phyloP scores from a whole-genome alignment of 1,139 yeast genomes.

The Lodderomyces parapsilosis region DNA sequence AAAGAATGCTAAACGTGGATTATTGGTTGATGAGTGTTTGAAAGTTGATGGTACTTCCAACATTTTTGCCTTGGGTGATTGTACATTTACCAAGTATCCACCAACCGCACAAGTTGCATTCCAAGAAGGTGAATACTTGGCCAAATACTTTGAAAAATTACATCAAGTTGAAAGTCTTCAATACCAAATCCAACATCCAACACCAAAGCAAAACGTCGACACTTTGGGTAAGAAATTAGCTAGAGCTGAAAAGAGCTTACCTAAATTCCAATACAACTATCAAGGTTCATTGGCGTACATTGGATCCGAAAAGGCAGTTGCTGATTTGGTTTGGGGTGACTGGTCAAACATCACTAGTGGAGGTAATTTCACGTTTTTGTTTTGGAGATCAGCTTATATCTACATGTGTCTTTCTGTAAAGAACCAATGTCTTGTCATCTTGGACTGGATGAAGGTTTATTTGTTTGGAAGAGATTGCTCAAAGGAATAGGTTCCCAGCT shows the following conservation, averaged over 20 bases:
- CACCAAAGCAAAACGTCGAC: constrained; percentile 34
- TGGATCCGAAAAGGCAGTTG: constrained; percentile 92
- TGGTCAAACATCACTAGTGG: constrained; percentile 80
- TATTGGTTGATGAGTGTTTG: constrained; percentile 78
- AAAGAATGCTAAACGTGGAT: constrained; percentile 85
- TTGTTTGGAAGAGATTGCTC: constrained; percentile 87
- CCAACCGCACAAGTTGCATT: constrained; percentile 98
- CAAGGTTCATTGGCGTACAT: constrained; percentile 78
- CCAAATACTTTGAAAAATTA: constrained; percentile 64
- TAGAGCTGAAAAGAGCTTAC: constrained; percentile 46
- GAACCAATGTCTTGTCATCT: constrained; percentile 78
- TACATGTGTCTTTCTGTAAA: constrained; percentile 89
- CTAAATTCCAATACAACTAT: constrained; percentile 61
- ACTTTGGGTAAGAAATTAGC: constrained; percentile 40
- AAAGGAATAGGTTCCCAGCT: constrained; percentile 39
- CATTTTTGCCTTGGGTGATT: constrained; percentile 90
- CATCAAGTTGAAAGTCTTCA: constrained; percentile 67
- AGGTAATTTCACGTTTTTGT: constrained; percentile 82
- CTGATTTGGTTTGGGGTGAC: constrained; percentile 87
- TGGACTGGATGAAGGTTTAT: constrained; percentile 87
- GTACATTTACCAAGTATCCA: constrained; percentile 86
- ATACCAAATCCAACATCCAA: constrained; percentile 29
- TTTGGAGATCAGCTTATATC: constrained; percentile 94
- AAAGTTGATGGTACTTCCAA: constrained; percentile 83
- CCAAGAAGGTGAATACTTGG: constrained; percentile 88